Percentiles rank a stretch among this genome's conserved stretches.
phyloP scores from a whole-genome alignment of 768 basidiomycete genomes.

The Strobilomyces dryophilus region DNA sequence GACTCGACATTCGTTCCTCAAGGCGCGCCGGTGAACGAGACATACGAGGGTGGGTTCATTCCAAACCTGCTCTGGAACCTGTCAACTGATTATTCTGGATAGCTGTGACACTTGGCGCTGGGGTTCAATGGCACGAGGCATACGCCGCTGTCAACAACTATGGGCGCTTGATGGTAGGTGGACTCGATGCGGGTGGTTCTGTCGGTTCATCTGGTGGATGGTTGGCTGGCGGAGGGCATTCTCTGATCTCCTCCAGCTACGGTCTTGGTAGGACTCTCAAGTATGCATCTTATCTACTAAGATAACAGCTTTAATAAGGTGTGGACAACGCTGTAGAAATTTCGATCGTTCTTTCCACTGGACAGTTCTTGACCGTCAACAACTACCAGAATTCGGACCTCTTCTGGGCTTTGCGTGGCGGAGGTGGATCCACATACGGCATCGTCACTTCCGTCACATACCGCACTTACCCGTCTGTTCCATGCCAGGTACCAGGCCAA shows the following conservation, averaged over 20 bases:
- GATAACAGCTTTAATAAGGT: conserved; percentile 20
- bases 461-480: background rate
- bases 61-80: background rate
- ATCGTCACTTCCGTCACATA: background rate
- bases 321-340: conserved; percentile 50
- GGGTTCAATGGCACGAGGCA: conserved; percentile 40
- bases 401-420: conserved; percentile 40
- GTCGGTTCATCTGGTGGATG: conserved; percentile 50
- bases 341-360: conserved; percentile 41
- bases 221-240: conserved; percentile 26
- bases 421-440: background rate
- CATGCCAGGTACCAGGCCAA: background rate
- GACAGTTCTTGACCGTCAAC: conserved; percentile 38
- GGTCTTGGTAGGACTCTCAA: conserved; percentile 38
- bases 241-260: conserved; percentile 34
- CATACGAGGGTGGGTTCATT: conserved; percentile 22
- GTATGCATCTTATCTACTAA: background rate
- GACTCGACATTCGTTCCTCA: conserved; percentile 29
- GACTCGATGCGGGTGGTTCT: conserved; percentile 34
- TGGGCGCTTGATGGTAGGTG: conserved; percentile 44
- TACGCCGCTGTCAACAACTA: conserved; percentile 37
- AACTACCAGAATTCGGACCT: conserved; percentile 41
- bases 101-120: background rate
- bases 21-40: conserved; percentile 22
- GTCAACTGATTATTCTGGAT: background rate